A percentile compares a stretch with the other conserved stretches of the same genome.
Conservation (phyloP, 116 monocot genomes). For the Trichopus zeylanicus region DNA sequence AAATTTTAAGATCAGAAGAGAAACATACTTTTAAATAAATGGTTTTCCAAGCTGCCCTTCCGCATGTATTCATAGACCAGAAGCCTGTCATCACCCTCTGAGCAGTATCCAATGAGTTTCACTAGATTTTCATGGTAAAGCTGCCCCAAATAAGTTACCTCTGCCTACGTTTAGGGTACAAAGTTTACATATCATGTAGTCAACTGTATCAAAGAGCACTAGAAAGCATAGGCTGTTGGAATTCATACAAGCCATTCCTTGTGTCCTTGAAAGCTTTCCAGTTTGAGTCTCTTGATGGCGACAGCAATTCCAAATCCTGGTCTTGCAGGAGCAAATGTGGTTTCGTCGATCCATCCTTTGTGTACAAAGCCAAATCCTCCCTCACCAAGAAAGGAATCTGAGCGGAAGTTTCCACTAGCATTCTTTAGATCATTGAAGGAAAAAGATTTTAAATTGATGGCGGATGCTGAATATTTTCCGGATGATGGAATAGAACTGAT, state of each 20-base stretch:
- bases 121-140: slow-evolving; percentile 8
- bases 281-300: slow-evolving; percentile 2
- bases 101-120: slow-evolving; percentile 11
- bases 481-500: not conserved
- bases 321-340: not conserved
- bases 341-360: slow-evolving; percentile 7
- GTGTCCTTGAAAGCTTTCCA: slow-evolving; percentile 3
- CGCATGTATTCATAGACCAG: slow-evolving; percentile 1
- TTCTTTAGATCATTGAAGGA: slow-evolving; percentile 1
- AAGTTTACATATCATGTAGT: too few relatives aligned
- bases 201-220: not conserved
- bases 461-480: not conserved
- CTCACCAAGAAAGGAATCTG: slow-evolving; percentile 1
- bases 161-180: not conserved
- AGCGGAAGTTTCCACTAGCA: not conserved
- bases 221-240: not conserved
- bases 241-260: slow-evolving; percentile 5
- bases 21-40: slow-evolving; percentile 1
- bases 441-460: not conserved
- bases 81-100: not conserved
- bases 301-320: not conserved
- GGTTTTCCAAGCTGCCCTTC: not conserved
- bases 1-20: not conserved
- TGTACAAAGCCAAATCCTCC: slow-evolving; percentile 2
- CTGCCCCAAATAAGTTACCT: slow-evolving; percentile 2